Evolutionary conservation across 2,329 filamentous ascomycete species (phyloP).

Genomic region (Monilinia fructigena): DNA sequence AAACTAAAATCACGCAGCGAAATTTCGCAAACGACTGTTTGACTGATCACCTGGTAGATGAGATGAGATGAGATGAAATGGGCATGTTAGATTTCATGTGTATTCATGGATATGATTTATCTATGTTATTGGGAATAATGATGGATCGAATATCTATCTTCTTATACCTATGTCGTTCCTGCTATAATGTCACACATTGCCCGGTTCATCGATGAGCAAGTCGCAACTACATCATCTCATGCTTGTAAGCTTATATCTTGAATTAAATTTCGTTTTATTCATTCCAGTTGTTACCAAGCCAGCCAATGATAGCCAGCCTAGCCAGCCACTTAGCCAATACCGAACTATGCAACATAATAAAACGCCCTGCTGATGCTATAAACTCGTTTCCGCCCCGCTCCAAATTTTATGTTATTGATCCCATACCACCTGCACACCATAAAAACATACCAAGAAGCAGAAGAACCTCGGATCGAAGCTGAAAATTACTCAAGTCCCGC

Average conservation of each 20-base stretch:
- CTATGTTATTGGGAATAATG: not conserved
- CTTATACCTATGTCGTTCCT: not conserved
- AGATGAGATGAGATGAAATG: too few relatives aligned
- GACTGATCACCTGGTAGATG: too few relatives aligned
- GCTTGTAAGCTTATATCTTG: not conserved
- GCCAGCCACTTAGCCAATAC: slow-evolving; percentile 6
- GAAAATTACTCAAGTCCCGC: slow-evolving; percentile 14
- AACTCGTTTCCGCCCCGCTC: not conserved
- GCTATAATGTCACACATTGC: not conserved
- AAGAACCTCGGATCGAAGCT: not conserved
- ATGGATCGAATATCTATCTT: not conserved
- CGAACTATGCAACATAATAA: slow-evolving; percentile 2
- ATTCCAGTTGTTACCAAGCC: slow-evolving; percentile 6
- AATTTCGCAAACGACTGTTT: too few relatives aligned
- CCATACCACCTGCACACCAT: not conserved
- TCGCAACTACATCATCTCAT: not conserved
- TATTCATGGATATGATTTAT: too few relatives aligned
- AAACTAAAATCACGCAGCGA: too few relatives aligned
- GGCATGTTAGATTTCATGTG: too few relatives aligned
- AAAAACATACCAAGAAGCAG: not conserved
- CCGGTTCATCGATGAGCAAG: not conserved
- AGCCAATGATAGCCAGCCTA: not conserved
- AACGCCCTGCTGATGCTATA: slow-evolving; percentile 18
- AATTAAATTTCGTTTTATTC: not conserved
- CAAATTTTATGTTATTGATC: slow-evolving; percentile 12